Evolutionary conservation across 257 asterid species (phyloP).

Genomic region (Solanum sitiens): DNA sequence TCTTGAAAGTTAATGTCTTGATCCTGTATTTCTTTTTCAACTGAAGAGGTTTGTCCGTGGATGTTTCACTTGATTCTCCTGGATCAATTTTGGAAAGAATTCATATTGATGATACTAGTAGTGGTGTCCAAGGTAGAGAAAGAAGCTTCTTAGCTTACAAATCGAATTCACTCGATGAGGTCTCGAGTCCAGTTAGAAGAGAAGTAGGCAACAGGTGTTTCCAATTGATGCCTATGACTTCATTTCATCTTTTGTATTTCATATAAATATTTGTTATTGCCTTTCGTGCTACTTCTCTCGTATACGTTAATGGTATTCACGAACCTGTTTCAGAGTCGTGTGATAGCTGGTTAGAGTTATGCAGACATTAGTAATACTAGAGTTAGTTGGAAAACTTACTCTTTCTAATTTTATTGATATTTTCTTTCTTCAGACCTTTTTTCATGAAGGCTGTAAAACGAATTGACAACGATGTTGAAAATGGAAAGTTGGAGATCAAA

Average conservation of each 20-base stretch:
- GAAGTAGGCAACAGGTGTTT: constrained; percentile 40
- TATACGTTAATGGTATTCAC: not conserved
- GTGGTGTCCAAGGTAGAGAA: constrained; percentile 17
- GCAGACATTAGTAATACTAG: not conserved
- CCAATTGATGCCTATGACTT: not conserved
- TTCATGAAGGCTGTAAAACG: constrained; percentile 31
- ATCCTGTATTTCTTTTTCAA: not conserved
- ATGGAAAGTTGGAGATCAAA: constrained; percentile 31
- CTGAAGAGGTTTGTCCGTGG: constrained; percentile 15
- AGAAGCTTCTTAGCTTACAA: constrained; percentile 20
- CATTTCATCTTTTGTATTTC: not conserved
- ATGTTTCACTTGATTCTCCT: constrained; percentile 10
- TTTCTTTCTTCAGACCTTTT: constrained; percentile 3
- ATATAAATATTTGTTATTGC: not conserved
- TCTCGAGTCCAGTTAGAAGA: constrained; percentile 33
- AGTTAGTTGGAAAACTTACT: not conserved
- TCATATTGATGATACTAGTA: constrained; percentile 12
- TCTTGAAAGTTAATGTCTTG: not conserved
- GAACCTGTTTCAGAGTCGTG: not conserved
- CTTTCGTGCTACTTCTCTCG: not conserved
- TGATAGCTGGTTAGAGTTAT: not conserved
- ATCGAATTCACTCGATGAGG: constrained; percentile 23
- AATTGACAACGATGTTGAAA: constrained; percentile 50
- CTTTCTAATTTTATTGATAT: not conserved
- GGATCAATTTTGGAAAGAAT: constrained; percentile 12